Conservation (phyloP, 441 rosid species). For the Populus trichocarpa region DNA sequence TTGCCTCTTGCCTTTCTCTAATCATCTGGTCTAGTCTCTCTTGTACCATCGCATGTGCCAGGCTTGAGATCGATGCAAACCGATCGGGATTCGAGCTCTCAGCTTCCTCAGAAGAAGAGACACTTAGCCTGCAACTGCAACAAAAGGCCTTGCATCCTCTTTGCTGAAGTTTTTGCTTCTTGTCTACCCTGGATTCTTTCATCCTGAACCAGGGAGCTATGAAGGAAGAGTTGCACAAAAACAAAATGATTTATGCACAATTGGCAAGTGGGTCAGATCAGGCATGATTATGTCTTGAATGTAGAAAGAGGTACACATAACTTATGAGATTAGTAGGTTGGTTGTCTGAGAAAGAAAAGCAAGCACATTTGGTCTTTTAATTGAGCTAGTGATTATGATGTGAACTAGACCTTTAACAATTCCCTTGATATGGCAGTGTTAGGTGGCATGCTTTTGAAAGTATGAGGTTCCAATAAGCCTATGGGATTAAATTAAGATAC, state of each 20-base stretch:
- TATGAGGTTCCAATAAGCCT: constrained; percentile 2
- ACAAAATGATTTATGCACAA: constrained; percentile 38
- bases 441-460: constrained; percentile 35
- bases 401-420: constrained; percentile 29
- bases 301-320: constrained; percentile 18
- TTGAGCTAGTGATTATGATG: constrained; percentile 35
- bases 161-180: constrained; percentile 44
- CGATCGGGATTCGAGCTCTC: constrained; percentile 47
- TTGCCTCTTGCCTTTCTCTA: constrained; percentile 49
- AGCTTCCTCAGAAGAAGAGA: constrained; percentile 58
- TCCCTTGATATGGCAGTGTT: constrained; percentile 33
- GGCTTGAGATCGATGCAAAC: constrained; percentile 60
- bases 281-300: constrained; percentile 48
- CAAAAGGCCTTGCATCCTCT: constrained; percentile 65
- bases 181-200: constrained; percentile 35
- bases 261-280: constrained; percentile 43
- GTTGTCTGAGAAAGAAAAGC: constrained; percentile 28
- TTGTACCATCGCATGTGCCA: constrained; percentile 89
- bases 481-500: constrained; percentile 10
- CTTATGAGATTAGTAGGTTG: constrained; percentile 30
- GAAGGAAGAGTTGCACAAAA: constrained; percentile 26
- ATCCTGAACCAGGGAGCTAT: constrained; percentile 25
- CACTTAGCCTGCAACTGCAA: constrained; percentile 65
- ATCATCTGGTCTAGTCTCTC: constrained; percentile 88
- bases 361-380: constrained; percentile 45